Conservation (phyloP, 257 asterid species). For the Solanum phureja region DNA sequence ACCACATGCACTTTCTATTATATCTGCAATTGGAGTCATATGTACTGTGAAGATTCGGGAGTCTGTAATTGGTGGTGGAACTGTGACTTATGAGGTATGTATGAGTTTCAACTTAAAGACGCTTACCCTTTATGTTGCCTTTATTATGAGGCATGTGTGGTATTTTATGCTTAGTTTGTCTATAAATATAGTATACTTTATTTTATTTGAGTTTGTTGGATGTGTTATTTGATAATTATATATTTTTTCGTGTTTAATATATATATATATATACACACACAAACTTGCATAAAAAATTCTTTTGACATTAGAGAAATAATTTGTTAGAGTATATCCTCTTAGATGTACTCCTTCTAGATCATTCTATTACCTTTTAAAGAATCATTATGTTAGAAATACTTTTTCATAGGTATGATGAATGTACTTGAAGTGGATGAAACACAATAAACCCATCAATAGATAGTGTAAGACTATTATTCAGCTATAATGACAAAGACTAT, state of each 20-base stretch:
- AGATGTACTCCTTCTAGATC: too few relatives aligned
- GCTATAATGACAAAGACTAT: too few relatives aligned
- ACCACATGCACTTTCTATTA: too few relatives aligned
- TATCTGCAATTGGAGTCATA: too few relatives aligned
- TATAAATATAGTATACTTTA: not conserved
- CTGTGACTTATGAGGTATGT: slow-evolving; percentile 73
- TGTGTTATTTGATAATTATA: not conserved
- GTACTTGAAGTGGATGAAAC: too few relatives aligned
- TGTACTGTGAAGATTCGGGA: too few relatives aligned
- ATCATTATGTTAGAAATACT: too few relatives aligned
- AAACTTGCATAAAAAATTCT: not conserved
- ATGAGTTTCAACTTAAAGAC: not conserved
- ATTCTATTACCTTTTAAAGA: too few relatives aligned
- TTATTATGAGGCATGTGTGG: not conserved
- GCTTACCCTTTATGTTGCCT: not conserved
- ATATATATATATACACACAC: not conserved
- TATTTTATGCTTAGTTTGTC: not conserved
- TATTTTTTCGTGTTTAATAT: not conserved
- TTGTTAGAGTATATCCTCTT: too few relatives aligned
- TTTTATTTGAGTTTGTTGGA: not conserved
- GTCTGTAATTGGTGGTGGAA: slow-evolving; percentile 65
- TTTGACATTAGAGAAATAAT: not conserved
- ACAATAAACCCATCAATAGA: too few relatives aligned
- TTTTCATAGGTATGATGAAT: too few relatives aligned
- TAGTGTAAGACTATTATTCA: too few relatives aligned